Evolutionary conservation across 2,329 filamentous ascomycete species (phyloP).

Genomic region (Teratosphaeria gauchensis): DNA sequence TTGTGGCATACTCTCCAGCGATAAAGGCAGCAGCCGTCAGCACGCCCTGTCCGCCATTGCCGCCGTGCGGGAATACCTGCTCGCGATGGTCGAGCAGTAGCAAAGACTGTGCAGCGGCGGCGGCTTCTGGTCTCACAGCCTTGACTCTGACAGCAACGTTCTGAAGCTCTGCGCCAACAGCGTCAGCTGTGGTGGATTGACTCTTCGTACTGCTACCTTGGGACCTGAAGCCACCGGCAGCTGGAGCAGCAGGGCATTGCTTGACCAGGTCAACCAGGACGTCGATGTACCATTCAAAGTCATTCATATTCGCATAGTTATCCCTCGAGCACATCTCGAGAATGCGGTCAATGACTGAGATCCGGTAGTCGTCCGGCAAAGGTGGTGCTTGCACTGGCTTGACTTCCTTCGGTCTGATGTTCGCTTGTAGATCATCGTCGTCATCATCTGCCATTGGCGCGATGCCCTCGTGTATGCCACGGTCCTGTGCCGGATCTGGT

Average conservation of each 20-base stretch:
- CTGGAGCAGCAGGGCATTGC: conserved; percentile 45
- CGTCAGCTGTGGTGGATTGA: conserved; percentile 47
- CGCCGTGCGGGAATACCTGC: conserved; percentile 44
- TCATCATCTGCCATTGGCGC: conserved; percentile 46
- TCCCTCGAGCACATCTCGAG: conserved; percentile 81
- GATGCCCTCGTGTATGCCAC: conserved; percentile 32
- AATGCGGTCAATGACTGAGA: conserved; percentile 73
- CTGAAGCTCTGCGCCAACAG: conserved; percentile 74
- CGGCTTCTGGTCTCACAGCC: conserved; percentile 68
- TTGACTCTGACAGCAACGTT: conserved; percentile 89
- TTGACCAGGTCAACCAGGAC: conserved; percentile 77
- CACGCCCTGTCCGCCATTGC: conserved; percentile 49
- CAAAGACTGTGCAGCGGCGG: conserved; percentile 68
- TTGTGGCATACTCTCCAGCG: conserved; percentile 75
- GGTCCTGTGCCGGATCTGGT: conserved; percentile 37
- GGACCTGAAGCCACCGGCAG: conserved; percentile 8
- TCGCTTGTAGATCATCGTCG: conserved; percentile 48
- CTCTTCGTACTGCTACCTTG: conserved; percentile 3
- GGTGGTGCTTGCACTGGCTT: conserved; percentile 44
- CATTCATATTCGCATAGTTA: conserved; percentile 73
- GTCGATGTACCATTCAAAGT: conserved; percentile 98
- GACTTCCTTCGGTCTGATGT: conserved; percentile 42
- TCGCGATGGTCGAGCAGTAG: conserved; percentile 55
- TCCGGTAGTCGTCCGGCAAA: conserved; percentile 76
- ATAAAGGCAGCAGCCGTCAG: conserved; percentile 75